These are phyloP conservation scores for Stagonosporopsis rhizophila DNA, from an alignment of 2,329 filamentous ascomycete genomes.

Conservation along the genomic window DNA sequence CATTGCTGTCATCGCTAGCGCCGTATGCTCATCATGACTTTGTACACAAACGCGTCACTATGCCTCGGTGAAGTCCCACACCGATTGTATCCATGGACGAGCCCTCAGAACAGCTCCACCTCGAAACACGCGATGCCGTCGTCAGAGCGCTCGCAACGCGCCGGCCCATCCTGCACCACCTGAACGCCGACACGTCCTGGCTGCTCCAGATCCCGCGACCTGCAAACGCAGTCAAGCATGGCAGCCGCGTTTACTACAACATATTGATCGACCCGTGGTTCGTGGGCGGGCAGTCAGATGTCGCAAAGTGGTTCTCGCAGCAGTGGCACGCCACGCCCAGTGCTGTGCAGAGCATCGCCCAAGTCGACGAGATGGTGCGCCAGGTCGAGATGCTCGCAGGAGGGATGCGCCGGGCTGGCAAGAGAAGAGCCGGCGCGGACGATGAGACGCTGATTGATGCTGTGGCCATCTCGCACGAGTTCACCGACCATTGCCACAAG, in stretches of 20 bases:
- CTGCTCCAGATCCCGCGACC: slow-evolving; percentile 69
- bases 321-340: slow-evolving; percentile 68
- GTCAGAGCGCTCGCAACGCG: slow-evolving; percentile 51
- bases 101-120: slow-evolving; percentile 51
- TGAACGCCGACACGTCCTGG: slow-evolving; percentile 73
- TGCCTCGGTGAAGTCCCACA: slow-evolving; percentile 8
- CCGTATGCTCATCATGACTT: slow-evolving; percentile 2
- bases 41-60: slow-evolving; percentile 10
- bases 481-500: slow-evolving; percentile 72
- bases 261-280: slow-evolving; percentile 73
- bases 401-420: slow-evolving; percentile 32
- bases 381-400: slow-evolving; percentile 57
- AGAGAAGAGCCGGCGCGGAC: slow-evolving; percentile 22
- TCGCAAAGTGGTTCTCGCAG: slow-evolving; percentile 69
- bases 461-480: slow-evolving; percentile 69
- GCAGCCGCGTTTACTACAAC: slow-evolving; percentile 65
- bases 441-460: slow-evolving; percentile 60
- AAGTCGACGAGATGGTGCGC: slow-evolving; percentile 61
- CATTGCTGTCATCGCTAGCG: slow-evolving; percentile 18
- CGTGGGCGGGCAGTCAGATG: slow-evolving; percentile 66
- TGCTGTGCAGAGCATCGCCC: slow-evolving; percentile 61
- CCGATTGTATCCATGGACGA: slow-evolving; percentile 37
- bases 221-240: slow-evolving; percentile 49
- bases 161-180: slow-evolving; percentile 66
- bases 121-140: slow-evolving; percentile 52